Evolutionary conservation across 768 basidiomycete genomes (phyloP).

Genomic region (Kwoniella pini): DNA sequence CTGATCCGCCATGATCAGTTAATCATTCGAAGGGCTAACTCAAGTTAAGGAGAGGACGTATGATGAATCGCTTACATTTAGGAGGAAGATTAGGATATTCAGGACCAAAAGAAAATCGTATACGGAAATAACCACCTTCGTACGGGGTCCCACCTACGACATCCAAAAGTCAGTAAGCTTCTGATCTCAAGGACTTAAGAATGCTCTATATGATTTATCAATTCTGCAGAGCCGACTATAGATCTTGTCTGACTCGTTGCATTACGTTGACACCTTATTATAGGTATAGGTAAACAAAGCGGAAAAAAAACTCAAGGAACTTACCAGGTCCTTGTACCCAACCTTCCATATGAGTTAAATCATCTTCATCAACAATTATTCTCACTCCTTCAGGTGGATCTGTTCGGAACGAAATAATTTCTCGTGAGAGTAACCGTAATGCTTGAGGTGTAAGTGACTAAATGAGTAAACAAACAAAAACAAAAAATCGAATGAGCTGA

Average conservation of each 20-base stretch:
- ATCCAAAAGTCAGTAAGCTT: background rate
- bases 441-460: constrained; percentile 53
- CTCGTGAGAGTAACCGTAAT: constrained; percentile 83
- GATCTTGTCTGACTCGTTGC: too few species aligned
- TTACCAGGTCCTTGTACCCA: constrained; percentile 87
- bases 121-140: constrained; percentile 68
- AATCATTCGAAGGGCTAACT: too few species aligned
- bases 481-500: too few species aligned
- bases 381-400: constrained; percentile 91
- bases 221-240: too few species aligned
- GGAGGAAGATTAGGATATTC: constrained; percentile 93
- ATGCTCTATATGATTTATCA: too few species aligned
- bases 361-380: constrained; percentile 75
- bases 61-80: constrained; percentile 65
- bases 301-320: constrained; percentile 41
- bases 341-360: constrained; percentile 82
- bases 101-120: constrained; percentile 84
- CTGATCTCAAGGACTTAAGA: too few species aligned
- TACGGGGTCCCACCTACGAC: constrained; percentile 66
- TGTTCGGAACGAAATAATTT: constrained; percentile 75
- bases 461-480: too few species aligned
- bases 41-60: background rate
- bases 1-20: constrained; percentile 56
- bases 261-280: too few species aligned
- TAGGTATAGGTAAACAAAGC: too few species aligned